These are phyloP conservation scores for Malus asiatica DNA, from an alignment of 306 rosid genomes.

Conservation along the genomic window DNA sequence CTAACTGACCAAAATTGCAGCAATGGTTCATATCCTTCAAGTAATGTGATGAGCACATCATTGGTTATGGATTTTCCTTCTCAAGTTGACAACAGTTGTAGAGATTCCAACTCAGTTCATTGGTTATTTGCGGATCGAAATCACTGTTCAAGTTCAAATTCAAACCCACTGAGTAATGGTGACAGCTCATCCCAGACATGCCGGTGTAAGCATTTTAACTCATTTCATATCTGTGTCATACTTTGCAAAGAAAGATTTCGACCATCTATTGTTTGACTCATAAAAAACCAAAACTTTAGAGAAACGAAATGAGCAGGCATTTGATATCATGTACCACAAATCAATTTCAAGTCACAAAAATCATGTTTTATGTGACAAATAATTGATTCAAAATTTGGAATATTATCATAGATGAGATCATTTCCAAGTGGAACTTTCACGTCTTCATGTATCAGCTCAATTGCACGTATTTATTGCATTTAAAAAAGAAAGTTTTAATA, in stretches of 20 bases:
- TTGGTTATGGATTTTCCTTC: constrained; percentile 25
- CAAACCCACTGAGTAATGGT: constrained; percentile 21
- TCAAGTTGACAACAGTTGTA: constrained; percentile 21
- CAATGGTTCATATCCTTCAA: constrained; percentile 7
- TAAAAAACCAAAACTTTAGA: not conserved
- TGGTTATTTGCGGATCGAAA: constrained; percentile 25
- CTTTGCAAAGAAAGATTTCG: not conserved
- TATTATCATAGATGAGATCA: no score
- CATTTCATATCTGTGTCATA: not conserved
- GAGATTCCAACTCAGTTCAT: constrained; percentile 13
- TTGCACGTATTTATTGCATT: no score
- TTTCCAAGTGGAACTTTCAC: no score
- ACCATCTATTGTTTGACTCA: not conserved
- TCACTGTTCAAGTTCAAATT: constrained; percentile 26
- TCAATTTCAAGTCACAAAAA: no score
- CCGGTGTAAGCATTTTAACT: constrained; percentile 32
- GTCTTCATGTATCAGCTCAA: no score
- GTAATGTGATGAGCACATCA: constrained; percentile 18
- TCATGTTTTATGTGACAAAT: no score
- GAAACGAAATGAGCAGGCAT: no score
- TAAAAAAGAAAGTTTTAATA: no score
- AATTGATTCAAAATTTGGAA: no score
- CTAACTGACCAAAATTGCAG: constrained; percentile 13
- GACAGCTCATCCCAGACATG: constrained; percentile 28
- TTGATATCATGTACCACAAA: no score